Conservation (phyloP, 2,329 filamentous ascomycete genomes). For the Fusarium sp. region DNA sequence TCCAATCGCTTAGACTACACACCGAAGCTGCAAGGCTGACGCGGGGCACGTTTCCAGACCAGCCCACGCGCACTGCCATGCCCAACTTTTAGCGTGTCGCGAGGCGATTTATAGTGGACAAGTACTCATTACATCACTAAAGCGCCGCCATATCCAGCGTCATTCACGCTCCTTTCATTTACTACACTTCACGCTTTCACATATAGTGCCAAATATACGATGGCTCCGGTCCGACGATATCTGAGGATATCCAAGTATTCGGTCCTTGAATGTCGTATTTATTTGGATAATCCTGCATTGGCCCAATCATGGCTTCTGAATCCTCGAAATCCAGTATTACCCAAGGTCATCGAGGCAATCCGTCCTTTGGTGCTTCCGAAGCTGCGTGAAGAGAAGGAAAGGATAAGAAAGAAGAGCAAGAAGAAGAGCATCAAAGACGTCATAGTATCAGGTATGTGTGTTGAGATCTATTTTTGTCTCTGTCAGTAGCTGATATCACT, state of each 20-base stretch:
- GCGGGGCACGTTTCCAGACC: neutral
- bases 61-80: neutral
- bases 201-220: constrained; percentile 47
- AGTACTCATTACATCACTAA: constrained; percentile 35
- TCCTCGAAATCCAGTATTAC: constrained; percentile 76
- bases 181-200: neutral
- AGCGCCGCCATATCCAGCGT: neutral
- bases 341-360: constrained; percentile 83
- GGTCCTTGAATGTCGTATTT: constrained; percentile 95
- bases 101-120: constrained; percentile 28
- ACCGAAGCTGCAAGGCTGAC: constrained; percentile 39
- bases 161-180: neutral
- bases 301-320: constrained; percentile 85
- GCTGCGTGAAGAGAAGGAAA: constrained; percentile 81
- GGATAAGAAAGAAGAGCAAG: constrained; percentile 68
- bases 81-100: constrained; percentile 19
- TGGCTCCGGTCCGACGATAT: constrained; percentile 90
- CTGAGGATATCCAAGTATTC: constrained; percentile 92
- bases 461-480: neutral
- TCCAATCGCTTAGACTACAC: constrained; percentile 17
- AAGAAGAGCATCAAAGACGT: constrained; percentile 89
- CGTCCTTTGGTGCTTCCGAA: constrained; percentile 89
- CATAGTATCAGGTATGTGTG: constrained; percentile 71
- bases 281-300: constrained; percentile 88
- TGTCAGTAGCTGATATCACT: constrained; percentile 24